Percentiles rank a stretch among this genome's conserved stretches.
Evolutionary conservation across 805 yeast species (phyloP).

Genomic region (Lipomyces japonicus): DNA sequence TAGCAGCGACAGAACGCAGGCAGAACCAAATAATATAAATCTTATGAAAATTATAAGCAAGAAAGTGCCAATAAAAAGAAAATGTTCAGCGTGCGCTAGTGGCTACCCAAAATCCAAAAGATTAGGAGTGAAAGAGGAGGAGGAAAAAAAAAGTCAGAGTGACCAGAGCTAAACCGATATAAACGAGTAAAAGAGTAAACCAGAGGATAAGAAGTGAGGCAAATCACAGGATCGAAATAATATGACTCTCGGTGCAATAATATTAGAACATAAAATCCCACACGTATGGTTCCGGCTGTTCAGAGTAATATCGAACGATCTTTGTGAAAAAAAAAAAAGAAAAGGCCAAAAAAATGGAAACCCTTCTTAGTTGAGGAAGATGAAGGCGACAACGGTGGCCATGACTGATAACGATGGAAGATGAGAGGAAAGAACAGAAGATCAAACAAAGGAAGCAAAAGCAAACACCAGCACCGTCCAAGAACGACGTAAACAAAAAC

Average conservation of each 20-base stretch:
- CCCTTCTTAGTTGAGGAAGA: constrained; percentile 13
- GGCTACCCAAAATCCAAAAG: too few relatives aligned
- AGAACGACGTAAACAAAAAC: too few relatives aligned
- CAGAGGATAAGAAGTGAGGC: constrained; percentile 6
- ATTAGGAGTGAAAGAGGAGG: background rate
- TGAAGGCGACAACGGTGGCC: constrained; percentile 6
- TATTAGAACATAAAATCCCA: background rate
- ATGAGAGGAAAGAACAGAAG: background rate
- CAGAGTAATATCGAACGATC: constrained; percentile 4
- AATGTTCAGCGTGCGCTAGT: too few relatives aligned
- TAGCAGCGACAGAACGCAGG: too few relatives aligned
- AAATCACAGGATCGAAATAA: background rate
- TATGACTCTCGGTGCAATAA: constrained; percentile 4
- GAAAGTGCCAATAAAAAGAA: too few relatives aligned
- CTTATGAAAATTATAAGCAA: too few relatives aligned
- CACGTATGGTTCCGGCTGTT: constrained; percentile 1
- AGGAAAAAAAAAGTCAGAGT: constrained; percentile 15
- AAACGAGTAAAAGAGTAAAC: constrained; percentile 10
- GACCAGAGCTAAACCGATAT: constrained; percentile 23
- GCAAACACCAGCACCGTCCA: background rate
- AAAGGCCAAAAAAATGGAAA: background rate
- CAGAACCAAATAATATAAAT: too few relatives aligned
- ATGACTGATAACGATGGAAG: background rate
- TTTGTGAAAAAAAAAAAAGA: background rate
- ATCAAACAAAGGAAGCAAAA: background rate